Base-by-base conservation (phyloP, 352 stramenopile genomes). In the Globisporangium yorkense region DNA sequence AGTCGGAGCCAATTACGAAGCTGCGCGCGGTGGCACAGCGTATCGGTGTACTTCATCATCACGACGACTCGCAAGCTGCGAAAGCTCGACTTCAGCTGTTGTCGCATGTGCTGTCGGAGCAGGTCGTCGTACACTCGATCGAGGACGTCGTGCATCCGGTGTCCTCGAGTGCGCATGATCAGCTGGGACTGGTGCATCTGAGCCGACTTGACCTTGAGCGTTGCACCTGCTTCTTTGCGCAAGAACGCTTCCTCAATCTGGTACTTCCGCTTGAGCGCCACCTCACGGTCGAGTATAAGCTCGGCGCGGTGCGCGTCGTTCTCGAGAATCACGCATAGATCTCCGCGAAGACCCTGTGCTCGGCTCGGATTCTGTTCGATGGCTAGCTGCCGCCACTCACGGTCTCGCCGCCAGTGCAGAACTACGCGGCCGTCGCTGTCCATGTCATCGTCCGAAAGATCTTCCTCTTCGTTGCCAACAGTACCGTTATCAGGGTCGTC, bases 1-100 rank as follows among this genome's bases (percentile, higher is more conserved):
- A 88, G 52, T 1, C 78, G 74, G 31, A 88, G 54, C 76, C 76
- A 88, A 44, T 88, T 88, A 15, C 78, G 72, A 2, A 88, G 58
- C 51, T 87, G 67, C 0, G 70, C 59, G 20, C 74, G 70, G 53
- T 72, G 67, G 40, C 75, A 84, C 10, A 87, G 57, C 35, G 72
- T 15, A 15, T 50, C 57, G 4, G 66, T 76, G 54, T 84, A 72
- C 40, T 77, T 82, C 43, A 71, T 59, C 72, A 83, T 83, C 18
- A 71, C 65, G 27, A 75, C 56, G 5, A 83, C 61, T 12, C 78
- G 72, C 0, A 88, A 59, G 33, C 68, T 76, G 7, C 76, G 76
- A 29, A 88, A 88, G 27, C 72, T 87, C 6, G 76, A 85, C 21
- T 69, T 80, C 0, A 87, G 47, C 49, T 82, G 65, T 27, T 70